Percentiles rank a stretch among this genome's conserved stretches.
Conservation (phyloP, 257 asterid species). For the Nicotiana paniculata region DNA sequence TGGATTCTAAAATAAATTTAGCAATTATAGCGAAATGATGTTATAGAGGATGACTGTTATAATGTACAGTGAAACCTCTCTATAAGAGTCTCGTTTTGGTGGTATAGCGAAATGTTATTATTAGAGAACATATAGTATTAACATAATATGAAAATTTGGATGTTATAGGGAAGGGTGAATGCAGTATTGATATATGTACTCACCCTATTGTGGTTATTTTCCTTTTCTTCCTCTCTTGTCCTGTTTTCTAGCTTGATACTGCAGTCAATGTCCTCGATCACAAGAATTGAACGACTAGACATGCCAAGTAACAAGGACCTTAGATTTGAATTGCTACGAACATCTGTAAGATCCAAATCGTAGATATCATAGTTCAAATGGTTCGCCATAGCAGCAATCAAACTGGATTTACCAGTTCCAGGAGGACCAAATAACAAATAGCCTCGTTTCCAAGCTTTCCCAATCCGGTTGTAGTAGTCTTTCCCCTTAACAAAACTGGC, state of each 20-base stretch:
- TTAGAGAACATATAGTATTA: too few species aligned
- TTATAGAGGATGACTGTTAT: too few species aligned
- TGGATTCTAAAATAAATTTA: too few species aligned
- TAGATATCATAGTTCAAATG: constrained; percentile 57
- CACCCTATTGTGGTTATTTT: constrained; percentile 12
- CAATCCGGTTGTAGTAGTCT: constrained; percentile 47
- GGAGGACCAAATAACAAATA: constrained; percentile 78
- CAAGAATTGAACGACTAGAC: constrained; percentile 51
- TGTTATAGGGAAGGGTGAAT: too few species aligned
- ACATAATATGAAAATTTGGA: too few species aligned
- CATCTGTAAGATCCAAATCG: constrained; percentile 55
- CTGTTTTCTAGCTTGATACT: constrained; percentile 35
- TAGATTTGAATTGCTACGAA: constrained; percentile 36
- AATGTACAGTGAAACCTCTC: too few species aligned
- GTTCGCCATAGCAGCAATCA: constrained; percentile 80
- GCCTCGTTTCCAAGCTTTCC: constrained; percentile 82
- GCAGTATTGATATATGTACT: not conserved
- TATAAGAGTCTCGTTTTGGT: too few species aligned
- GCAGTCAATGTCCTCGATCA: constrained; percentile 72
- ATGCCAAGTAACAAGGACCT: constrained; percentile 40
- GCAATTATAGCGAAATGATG: accelerated
- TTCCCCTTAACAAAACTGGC: constrained; percentile 44
- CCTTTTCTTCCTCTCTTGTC: not conserved
- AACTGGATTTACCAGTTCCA: constrained; percentile 78
- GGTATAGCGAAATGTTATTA: too few species aligned